phyloP scores from a whole-genome alignment of 371 early-diverging fungal species.

The Apophysomyces sp. region DNA sequence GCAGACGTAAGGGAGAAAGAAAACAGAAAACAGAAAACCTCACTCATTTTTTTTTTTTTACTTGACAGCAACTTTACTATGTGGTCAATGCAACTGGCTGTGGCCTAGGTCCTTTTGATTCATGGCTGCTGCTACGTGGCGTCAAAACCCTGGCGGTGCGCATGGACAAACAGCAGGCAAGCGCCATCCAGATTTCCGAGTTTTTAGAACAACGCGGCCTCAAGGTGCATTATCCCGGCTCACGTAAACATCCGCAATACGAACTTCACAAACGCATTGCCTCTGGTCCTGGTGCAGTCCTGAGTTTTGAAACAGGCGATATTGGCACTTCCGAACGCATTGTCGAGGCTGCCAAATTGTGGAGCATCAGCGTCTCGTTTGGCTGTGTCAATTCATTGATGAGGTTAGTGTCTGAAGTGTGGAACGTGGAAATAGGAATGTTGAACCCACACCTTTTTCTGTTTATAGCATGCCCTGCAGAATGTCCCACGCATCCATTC shows the following conservation, averaged over 20 bases:
- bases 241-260: constrained; percentile 84
- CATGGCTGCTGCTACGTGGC: constrained; percentile 85
- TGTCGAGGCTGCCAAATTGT: constrained; percentile 82
- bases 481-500: constrained; percentile 98
- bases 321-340: constrained; percentile 78
- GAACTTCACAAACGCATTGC: constrained; percentile 79
- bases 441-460: background rate
- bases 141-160: constrained; percentile 88
- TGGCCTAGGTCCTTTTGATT: constrained; percentile 86
- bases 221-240: constrained; percentile 89
- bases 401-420: constrained; percentile 49
- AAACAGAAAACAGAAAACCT: background rate
- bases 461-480: constrained; percentile 89
- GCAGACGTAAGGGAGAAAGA: constrained; percentile 57
- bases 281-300: constrained; percentile 90
- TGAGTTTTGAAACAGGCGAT: constrained; percentile 92
- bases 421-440: background rate
- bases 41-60: constrained; percentile 3
- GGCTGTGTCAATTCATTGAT: constrained; percentile 97
- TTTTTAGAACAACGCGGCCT: constrained; percentile 78
- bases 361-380: constrained; percentile 94
- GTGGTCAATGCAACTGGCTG: constrained; percentile 94
- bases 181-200: constrained; percentile 75
- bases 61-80: constrained; percentile 60
- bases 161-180: constrained; percentile 82